Percentiles rank a stretch among this genome's conserved stretches.
Conservation (phyloP, 2,329 filamentous ascomycete genomes). For the Ophiosphaerella narmari region DNA sequence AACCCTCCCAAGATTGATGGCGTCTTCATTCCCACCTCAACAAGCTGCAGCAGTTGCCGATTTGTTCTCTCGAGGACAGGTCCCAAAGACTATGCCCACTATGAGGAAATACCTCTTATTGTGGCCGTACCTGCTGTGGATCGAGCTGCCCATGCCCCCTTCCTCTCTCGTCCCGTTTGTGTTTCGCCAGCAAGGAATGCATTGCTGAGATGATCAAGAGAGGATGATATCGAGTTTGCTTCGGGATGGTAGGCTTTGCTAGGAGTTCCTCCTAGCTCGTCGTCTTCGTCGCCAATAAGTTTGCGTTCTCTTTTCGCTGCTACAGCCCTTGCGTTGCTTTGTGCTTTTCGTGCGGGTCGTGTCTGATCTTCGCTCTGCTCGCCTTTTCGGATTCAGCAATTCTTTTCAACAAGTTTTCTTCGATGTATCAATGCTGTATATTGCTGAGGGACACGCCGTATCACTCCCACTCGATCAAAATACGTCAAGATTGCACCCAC, state of each 20-base stretch:
- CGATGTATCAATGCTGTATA: slow-evolving; percentile 9
- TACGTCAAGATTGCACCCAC: slow-evolving; percentile 26
- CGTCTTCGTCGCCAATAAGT: not conserved
- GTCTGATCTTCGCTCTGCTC: not conserved
- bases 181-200: not conserved
- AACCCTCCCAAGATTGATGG: not conserved
- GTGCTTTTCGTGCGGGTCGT: not conserved
- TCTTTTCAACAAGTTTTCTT: not conserved
- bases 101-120: too few species aligned
- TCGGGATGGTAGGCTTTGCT: too few species aligned
- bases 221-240: not conserved
- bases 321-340: not conserved
- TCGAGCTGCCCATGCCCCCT: not conserved
- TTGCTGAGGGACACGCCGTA: slow-evolving; percentile 20
- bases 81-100: too few species aligned
- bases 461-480: slow-evolving; percentile 22
- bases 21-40: not conserved
- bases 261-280: not conserved
- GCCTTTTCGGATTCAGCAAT: not conserved
- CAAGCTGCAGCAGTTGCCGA: too few species aligned
- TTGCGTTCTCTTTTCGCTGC: not conserved
- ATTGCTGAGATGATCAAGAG: not conserved
- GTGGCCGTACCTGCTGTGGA: not conserved
- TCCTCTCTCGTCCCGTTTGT: not conserved
- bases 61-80: too few species aligned